Base-by-base conservation (phyloP, 257 asterid species). In the Hygrophila difformis region DNA sequence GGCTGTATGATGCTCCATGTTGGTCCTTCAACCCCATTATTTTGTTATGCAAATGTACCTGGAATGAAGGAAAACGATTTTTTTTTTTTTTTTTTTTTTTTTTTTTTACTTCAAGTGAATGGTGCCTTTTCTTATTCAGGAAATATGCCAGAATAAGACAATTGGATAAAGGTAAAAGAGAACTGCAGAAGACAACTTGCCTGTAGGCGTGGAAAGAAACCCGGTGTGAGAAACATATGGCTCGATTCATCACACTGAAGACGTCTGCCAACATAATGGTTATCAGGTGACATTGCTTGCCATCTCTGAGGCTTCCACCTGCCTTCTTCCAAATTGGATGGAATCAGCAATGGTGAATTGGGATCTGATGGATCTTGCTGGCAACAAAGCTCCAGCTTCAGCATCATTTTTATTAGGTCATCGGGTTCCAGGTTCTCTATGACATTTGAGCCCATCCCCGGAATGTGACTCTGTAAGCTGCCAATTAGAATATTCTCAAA, bases 191-290 rank as follows among this genome's bases (percentile, higher is more conserved):
- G 47, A 6, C 16, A 34, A 55, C 75, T 57, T 73, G 62, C 96
- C 94, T 82, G 94, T 66, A 87, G 69, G 16, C 83, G 82, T 11
- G 94, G 85, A 41, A 87, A 87, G 76, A 87, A 87, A 36, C 83
- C 79, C 1, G 93, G 80, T 16, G 85, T 67, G 54, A 87, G 81
- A 46, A 77, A 71, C 76, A 59, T 67, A 71, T 71, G 91, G 68
- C 65, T 78, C 11, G 94, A 75, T 57, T 83, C 92, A 42, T 83
- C 83, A 40, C 94, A 75, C 56, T 76, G 85, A 37, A 87, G 75
- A 42, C 76, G 93, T 51, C 93, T 61, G 37, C 94, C 94, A 1
- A 77, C 79, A 26, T 87, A 78, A 36, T 73, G 59, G 62, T 71
- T 60, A 5, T 67, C 86, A 3, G 70, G 48, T 38, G 72, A 42